Evolutionary conservation across 805 yeast genomes (phyloP), one percentile per base, ranked within the genome.

Genomic region (Wickerhamomyces hampshirensis): DNA sequence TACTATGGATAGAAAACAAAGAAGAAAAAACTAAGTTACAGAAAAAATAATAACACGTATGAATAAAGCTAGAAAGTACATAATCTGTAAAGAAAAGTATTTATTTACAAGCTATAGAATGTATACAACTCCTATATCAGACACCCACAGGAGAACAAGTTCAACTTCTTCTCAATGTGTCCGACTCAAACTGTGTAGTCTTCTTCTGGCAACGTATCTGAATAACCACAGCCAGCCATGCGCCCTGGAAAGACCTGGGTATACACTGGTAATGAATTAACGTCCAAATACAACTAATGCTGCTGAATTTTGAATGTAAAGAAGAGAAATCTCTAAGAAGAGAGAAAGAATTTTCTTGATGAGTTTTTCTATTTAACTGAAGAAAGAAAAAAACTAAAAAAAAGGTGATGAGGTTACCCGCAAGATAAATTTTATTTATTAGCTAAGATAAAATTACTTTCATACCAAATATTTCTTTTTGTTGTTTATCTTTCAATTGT

Each of bases 161-260:
- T 11, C 21, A 10, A 14, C 8, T 27, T 36, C 34, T 18, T 36
- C 34, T 18, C 28, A 47, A 42, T 49, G 56, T 51, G 55, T 30
- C 53, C 31, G 55, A 53, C 57, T 53, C 58, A 53, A 53, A 53
- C 58, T 47, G 58, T 53, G 58, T 53, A 49, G 46, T 16, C n/a
- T 30, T 39, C 32, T n/a, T 53, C 58, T 53, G 34, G 58, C 56
- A 47, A 37, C 34, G 40, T 28, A 33, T 41, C 26, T 35, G 21
- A 37, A n/a, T 35, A 23, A 31, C 26, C 37, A 30, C 32, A 16
- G 34, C 21, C 28, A 18, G 29, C 19, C 23, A 18, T 14, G 31
- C 18, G 7, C 26, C 23, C 13, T n/a, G n/a, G n/a, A n/a, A n/a
- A n/a, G n/a, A n/a, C n/a, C n/a, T n/a, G n/a, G n/a, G n/a, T n/a